Base-by-base conservation (phyloP, 2,329 filamentous ascomycete species). In the Penicillium capsulatum region DNA sequence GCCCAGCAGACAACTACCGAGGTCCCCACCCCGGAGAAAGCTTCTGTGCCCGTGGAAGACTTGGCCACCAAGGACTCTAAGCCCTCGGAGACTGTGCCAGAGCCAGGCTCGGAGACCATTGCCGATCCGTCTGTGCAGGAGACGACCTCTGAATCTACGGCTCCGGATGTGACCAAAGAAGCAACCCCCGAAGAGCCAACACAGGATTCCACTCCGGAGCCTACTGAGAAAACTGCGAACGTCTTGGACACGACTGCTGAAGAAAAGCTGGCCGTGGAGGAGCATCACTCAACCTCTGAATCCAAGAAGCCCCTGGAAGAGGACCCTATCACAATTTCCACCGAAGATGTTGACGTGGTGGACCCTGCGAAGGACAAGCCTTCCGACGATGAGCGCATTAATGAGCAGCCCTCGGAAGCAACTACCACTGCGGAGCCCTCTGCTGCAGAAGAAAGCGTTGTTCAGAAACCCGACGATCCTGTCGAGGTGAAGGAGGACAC, bases 191-290 rank as follows among this genome's bases (percentile, higher is more conserved):
- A 55, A 63, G 36, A 38, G 14, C 11, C 17, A 6, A 17, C n/a
- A 4, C 26, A 45, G 29, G 28, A 39, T 14, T 20, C 26, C 13
- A 11, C 36, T 10, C 14, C 29, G 22, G 34, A 28, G 24, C 14
- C 16, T 20, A 9, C 30, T 19, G 26, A 37, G 17, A 19, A 37
- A 10, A 79, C 86, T 37, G 77, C 81, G 36, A 94, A 92, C 77
- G 83, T 84, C 57, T 22, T 22, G 19, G 9, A 22, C 19, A 22
- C 19, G 19, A 22, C 19, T 5, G 19, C 9, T 5, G 19, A 22
- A 22, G 19, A 22, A 5, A 22, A 22, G 19, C 19, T 9, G 19
- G 9, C 19, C 9, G 5, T 9, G 9, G 73, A 86, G 42, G 83
- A 82, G 60, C 51, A 50, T 41, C 45, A 59, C n/a, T 55, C 48